These are phyloP conservation scores for Cytospora chrysosperma DNA, from an alignment of 2,329 filamentous ascomycete species.

Conservation along the genomic window DNA sequence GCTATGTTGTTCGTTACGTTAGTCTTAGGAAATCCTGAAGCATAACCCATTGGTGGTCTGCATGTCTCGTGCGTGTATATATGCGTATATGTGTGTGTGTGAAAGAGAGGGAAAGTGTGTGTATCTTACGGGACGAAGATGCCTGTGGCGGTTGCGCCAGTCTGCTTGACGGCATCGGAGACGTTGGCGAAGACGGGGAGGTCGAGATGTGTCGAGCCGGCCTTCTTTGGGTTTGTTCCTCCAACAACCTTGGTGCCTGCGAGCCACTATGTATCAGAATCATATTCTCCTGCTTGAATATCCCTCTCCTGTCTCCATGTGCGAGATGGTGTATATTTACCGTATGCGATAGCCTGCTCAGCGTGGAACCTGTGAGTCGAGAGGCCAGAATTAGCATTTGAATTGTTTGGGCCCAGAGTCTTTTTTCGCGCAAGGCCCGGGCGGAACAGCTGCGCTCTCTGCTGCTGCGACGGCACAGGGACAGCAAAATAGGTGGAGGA, in stretches of 20 bases:
- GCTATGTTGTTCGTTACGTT: slow-evolving; percentile 43
- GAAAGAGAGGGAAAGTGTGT: slow-evolving; percentile 38
- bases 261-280: slow-evolving; percentile 21
- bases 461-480: background rate
- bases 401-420: background rate
- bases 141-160: slow-evolving; percentile 85
- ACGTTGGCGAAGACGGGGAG: slow-evolving; percentile 93
- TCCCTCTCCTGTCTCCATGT: slow-evolving; percentile 9
- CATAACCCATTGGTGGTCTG: background rate
- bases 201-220: slow-evolving; percentile 83
- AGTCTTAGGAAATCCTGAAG: background rate
- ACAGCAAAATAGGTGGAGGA: background rate
- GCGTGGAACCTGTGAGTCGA: slow-evolving; percentile 78
- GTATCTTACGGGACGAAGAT: slow-evolving; percentile 88
- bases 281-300: slow-evolving; percentile 1
- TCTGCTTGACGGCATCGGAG: slow-evolving; percentile 82
- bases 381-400: slow-evolving; percentile 33
- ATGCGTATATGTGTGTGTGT: background rate
- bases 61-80: background rate
- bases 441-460: background rate
- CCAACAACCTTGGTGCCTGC: slow-evolving; percentile 94
- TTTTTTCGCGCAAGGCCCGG: slow-evolving; percentile 6
- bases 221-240: slow-evolving; percentile 99
- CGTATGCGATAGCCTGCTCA: slow-evolving; percentile 96
- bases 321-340: slow-evolving; percentile 48